These are phyloP conservation scores for Phytophthora sp. DNA, from an alignment of 352 stramenopile genomes.

Conservation along the genomic window DNA sequence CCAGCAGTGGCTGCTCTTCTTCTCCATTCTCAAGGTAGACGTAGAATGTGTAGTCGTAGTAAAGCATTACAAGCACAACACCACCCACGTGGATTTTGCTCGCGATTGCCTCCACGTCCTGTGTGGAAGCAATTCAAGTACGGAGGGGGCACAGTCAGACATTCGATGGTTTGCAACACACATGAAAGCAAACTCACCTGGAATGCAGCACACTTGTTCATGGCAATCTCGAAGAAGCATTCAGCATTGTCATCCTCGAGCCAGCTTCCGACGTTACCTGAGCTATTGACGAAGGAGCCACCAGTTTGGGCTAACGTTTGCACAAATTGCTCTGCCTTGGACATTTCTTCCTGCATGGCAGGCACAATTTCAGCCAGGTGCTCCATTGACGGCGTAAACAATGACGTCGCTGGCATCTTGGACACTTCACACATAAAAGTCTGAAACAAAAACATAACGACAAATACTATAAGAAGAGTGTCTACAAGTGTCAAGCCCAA, in stretches of 20 bases:
- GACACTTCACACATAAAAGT: conserved; percentile 94
- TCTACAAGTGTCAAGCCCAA: neutral
- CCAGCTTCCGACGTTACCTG: conserved; percentile 72
- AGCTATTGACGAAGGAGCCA: conserved; percentile 59
- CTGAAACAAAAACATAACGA: conserved; percentile 25
- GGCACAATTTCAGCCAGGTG: conserved; percentile 80
- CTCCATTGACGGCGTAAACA: conserved; percentile 91
- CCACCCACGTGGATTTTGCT: conserved; percentile 94
- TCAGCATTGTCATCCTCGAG: conserved; percentile 90
- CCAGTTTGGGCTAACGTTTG: conserved; percentile 55
- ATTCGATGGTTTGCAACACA: neutral
- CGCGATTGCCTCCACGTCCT: conserved; percentile 94
- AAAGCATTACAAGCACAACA: conserved; percentile 93
- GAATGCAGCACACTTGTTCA: conserved; percentile 68
- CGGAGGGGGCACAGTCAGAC: neutral
- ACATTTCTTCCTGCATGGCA: conserved; percentile 89
- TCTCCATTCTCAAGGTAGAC: conserved; percentile 89
- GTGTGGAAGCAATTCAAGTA: conserved; percentile 19
- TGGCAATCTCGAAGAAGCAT: conserved; percentile 94
- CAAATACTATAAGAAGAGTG: neutral
- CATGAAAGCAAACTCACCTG: conserved; percentile 42
- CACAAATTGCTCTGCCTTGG: conserved; percentile 85
- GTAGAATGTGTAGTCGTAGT: conserved; percentile 93
- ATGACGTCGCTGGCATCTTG: conserved; percentile 87
- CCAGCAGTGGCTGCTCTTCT: conserved; percentile 92